Conservation (phyloP, 2,329 filamentous ascomycete genomes). For the Penicillium sp. region DNA sequence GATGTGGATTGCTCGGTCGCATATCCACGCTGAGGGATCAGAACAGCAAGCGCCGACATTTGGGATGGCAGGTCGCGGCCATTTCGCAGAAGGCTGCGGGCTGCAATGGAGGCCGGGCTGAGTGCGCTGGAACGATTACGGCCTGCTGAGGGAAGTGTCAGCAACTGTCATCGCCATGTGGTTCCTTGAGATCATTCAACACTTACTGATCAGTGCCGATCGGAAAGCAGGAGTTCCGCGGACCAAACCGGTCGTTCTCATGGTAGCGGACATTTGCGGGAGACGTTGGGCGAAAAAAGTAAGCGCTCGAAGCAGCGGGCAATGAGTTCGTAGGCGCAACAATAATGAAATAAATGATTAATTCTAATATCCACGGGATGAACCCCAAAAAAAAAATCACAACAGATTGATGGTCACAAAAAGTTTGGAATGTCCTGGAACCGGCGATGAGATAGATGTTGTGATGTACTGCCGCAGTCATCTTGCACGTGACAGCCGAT, state of each 20-base stretch:
- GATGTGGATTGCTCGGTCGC: conserved; percentile 52
- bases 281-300: conserved; percentile 21
- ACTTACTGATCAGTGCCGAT: conserved; percentile 25
- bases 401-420: conserved; percentile 2
- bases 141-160: conserved; percentile 18
- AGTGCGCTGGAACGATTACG: conserved; percentile 27
- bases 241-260: conserved; percentile 34
- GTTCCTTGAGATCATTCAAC: background rate
- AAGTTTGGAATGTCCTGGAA: conserved; percentile 6
- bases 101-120: conserved; percentile 22
- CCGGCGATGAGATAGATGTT: conserved; percentile 12
- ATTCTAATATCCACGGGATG: conserved; percentile 6
- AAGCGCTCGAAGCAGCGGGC: conserved; percentile 21
- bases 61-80: conserved; percentile 40
- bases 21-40: conserved; percentile 46
- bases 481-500: conserved; percentile 19
- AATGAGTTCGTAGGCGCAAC: conserved; percentile 11
- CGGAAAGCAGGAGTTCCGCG: conserved; percentile 29
- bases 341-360: conserved; percentile 5
- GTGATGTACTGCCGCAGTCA: conserved; percentile 13
- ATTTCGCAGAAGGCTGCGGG: conserved; percentile 28
- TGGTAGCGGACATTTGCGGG: conserved; percentile 32
- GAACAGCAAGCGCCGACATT: conserved; percentile 50
- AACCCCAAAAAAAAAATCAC: conserved; percentile 1
- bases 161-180: background rate